These are phyloP conservation scores for Termitomyces sp. DNA, from an alignment of 1,284 basidiomycete genomes.

Conservation along the genomic window DNA sequence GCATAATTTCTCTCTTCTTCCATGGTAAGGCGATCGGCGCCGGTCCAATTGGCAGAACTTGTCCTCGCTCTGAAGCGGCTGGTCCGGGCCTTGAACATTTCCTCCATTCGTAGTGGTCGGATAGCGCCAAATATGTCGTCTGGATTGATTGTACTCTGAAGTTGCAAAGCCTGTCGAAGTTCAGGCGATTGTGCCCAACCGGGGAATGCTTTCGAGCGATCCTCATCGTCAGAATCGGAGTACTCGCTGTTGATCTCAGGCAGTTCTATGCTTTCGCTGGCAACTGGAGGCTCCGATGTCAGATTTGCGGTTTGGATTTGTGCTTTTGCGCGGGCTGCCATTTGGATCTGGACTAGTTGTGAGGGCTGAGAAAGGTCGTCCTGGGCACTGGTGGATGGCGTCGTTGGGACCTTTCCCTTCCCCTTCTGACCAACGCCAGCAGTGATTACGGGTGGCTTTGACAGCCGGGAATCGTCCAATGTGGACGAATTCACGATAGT, in stretches of 20 bases:
- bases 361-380: slow-evolving; percentile 55
- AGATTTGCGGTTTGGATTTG: slow-evolving; percentile 60
- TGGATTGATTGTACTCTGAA: slow-evolving; percentile 82
- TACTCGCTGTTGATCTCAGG: slow-evolving; percentile 95
- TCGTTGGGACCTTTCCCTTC: slow-evolving; percentile 41
- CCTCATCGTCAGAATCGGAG: slow-evolving; percentile 90
- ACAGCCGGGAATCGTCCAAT: slow-evolving; percentile 30
- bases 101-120: slow-evolving; percentile 81
- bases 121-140: slow-evolving; percentile 90
- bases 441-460: slow-evolving; percentile 25
- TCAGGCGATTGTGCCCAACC: slow-evolving; percentile 90
- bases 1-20: slow-evolving; percentile 86
- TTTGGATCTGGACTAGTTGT: slow-evolving; percentile 58
- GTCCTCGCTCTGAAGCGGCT: slow-evolving; percentile 83
- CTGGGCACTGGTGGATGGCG: slow-evolving; percentile 27
- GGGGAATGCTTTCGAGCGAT: slow-evolving; percentile 65
- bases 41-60: slow-evolving; percentile 92
- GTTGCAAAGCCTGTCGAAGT: slow-evolving; percentile 68
- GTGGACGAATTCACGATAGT: slow-evolving; percentile 21
- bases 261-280: slow-evolving; percentile 82
- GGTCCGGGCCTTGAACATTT: slow-evolving; percentile 69
- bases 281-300: slow-evolving; percentile 37
- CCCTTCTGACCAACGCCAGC: slow-evolving; percentile 31
- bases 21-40: slow-evolving; percentile 75
- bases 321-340: slow-evolving; percentile 62